Evolutionary conservation across 768 basidiomycete species (phyloP), one percentile per base, ranked within the genome.

Genomic region (Hygrophoropsis aurantiaca): DNA sequence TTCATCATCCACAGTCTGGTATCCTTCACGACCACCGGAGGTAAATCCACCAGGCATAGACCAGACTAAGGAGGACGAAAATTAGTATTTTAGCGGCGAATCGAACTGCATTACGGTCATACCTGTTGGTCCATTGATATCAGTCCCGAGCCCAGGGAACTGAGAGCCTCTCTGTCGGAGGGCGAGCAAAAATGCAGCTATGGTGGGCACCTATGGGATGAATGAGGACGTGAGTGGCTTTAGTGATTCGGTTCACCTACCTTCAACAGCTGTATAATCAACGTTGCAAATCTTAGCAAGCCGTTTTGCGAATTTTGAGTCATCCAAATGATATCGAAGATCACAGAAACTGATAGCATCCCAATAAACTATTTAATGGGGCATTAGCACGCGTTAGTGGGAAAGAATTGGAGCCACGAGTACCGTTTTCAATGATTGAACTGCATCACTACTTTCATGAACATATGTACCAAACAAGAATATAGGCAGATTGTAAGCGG

Each of bases 401-500:
- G 36, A 23, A 4, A 43, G 21, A 7, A 30, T 41, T 36, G 20
- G 16, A 19, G 37, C n/a, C 19, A 41, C n/a, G 21, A 35, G 51
- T 56, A 88, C 90, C 40, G 73, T 71, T 58, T 82, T 83, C 56
- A 88, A 62, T 4, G 87, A 83, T 51, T 84, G 80, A 5, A 73
- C 55, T 0, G 80, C 80, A 40, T 90, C 88, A 8, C 71, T 67
- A 46, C 74, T 80, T 57, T 92, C 90, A 57, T 87, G 83, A 0
- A 77, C 82, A 62, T 89, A 84, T 2, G 71, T 67, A 1, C 90
- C 90, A 51, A 90, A 91, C 20, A 93, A 74, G 53, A 90, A 85
- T 43, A 93, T 73, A n/a, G 90, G 82, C 18, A 93, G 71, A 60
- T 93, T 93, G 64, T 93, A 93, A 2, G 74, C 60, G 2, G 89